phyloP scores from a whole-genome alignment of 1,284 basidiomycete species.

The Calocybe gambosa region DNA sequence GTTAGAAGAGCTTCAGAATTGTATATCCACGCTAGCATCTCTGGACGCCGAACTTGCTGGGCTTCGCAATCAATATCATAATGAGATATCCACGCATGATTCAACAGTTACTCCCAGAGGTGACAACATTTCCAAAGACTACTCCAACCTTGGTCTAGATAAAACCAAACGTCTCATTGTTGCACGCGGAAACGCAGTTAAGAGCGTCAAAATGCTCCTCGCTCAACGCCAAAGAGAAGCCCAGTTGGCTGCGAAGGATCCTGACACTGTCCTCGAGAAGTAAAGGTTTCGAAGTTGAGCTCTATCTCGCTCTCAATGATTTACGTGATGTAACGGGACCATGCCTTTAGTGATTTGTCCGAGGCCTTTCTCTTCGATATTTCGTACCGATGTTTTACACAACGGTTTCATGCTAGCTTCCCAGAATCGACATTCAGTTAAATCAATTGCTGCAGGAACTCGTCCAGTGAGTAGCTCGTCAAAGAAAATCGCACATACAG shows the following conservation, averaged over 20 bases:
- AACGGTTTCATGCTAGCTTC: no score
- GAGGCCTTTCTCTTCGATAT: no score
- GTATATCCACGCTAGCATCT: conserved; percentile 46
- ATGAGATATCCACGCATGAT: neutral
- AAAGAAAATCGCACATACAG: no score
- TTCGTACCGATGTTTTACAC: no score
- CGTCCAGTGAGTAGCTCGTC: no score
- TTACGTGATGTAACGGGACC: no score
- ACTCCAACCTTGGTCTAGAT: conserved; percentile 30
- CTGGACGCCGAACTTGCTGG: conserved; percentile 57
- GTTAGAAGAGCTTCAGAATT: conserved; percentile 58
- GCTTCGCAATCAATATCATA: conserved; percentile 39
- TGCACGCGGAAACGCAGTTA: conserved; percentile 37
- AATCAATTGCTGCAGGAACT: no score
- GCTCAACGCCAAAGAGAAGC: conserved; percentile 11
- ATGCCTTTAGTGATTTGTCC: no score
- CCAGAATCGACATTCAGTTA: no score
- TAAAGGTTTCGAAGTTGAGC: neutral
- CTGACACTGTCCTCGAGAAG: neutral
- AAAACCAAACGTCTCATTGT: conserved; percentile 36
- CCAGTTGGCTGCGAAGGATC: neutral
- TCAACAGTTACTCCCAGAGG: neutral
- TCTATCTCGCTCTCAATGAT: neutral
- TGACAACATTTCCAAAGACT: conserved; percentile 20
- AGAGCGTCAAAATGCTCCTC: conserved; percentile 32